phyloP scores from a whole-genome alignment of 495 filamentous ascomycete genomes.

The Oleoguttula mirabilis region DNA sequence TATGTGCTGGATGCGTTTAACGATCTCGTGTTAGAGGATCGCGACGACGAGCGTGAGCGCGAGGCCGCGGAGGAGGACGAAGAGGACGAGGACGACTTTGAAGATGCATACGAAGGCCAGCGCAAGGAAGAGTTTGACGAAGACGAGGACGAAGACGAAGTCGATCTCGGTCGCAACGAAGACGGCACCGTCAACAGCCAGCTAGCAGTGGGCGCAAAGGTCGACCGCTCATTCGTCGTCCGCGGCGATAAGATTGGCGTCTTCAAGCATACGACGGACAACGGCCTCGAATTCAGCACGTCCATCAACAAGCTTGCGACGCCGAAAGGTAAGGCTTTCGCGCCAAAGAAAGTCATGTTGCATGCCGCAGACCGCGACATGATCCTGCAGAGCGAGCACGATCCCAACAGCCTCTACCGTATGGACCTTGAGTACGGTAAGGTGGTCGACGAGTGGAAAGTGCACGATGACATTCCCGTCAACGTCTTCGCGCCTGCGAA shows the following conservation, averaged over 20 bases:
- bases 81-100: conserved; percentile 54
- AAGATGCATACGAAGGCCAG: conserved; percentile 49
- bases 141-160: conserved; percentile 85
- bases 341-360: conserved; percentile 95
- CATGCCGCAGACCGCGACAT: conserved; percentile 86
- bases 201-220: conserved; percentile 95
- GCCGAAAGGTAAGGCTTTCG: conserved; percentile 75
- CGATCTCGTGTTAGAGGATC: conserved; percentile 84
- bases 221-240: conserved; percentile 92
- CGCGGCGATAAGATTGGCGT: conserved; percentile 96
- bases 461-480: conserved; percentile 95
- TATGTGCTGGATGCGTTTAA: conserved; percentile 95
- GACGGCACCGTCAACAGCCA: conserved; percentile 89
- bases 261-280: conserved; percentile 90
- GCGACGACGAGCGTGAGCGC: conserved; percentile 40
- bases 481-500: conserved; percentile 83
- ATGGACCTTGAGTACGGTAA: conserved; percentile 99
- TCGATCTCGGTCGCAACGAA: conserved; percentile 47
- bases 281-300: conserved; percentile 91
- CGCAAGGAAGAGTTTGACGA: conserved; percentile 74
- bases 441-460: conserved; percentile 98
- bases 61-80: conserved; percentile 49
- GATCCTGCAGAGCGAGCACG: conserved; percentile 73
- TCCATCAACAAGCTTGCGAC: conserved; percentile 94
- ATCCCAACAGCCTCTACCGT: conserved; percentile 87